Conservation (phyloP, 371 early-diverging fungal species). For the Massospora cicadina region DNA sequence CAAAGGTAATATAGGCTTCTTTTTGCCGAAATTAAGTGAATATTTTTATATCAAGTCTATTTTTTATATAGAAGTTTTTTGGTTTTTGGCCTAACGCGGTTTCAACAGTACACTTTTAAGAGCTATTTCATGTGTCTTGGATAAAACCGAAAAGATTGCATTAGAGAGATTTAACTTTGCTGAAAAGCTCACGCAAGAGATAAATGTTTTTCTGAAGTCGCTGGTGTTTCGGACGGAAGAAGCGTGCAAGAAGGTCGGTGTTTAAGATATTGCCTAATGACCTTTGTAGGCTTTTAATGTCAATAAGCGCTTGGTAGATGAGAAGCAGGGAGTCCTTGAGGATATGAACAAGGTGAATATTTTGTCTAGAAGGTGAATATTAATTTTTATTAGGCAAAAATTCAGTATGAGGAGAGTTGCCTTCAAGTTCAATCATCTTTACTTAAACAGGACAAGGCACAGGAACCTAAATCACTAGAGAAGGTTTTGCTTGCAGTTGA, state of each 20-base stretch:
- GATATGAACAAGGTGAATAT: slow-evolving; percentile 45
- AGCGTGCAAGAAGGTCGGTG: slow-evolving; percentile 44
- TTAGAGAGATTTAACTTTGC: slow-evolving; percentile 29
- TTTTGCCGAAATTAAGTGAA: neutral
- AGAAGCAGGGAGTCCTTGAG: slow-evolving; percentile 37
- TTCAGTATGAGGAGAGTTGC: slow-evolving; percentile 50
- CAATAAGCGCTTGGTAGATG: slow-evolving; percentile 15
- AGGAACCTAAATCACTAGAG: slow-evolving; percentile 31
- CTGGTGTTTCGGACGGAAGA: slow-evolving; percentile 43
- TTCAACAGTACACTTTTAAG: slow-evolving; percentile 22
- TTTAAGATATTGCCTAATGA: neutral
- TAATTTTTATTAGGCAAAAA: slow-evolving; percentile 21
- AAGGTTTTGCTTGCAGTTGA: slow-evolving; percentile 18
- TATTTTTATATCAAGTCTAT: neutral
- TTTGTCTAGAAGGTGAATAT: neutral
- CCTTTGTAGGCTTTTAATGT: neutral
- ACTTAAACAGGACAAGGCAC: slow-evolving; percentile 26
- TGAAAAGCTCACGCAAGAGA: slow-evolving; percentile 28
- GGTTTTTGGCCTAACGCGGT: slow-evolving; percentile 3
- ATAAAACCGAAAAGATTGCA: slow-evolving; percentile 35
- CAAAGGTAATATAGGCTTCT: neutral
- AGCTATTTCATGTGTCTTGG: slow-evolving; percentile 38
- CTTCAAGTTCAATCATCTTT: slow-evolving; percentile 36
- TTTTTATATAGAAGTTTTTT: neutral
- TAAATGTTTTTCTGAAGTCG: slow-evolving; percentile 37